Evolutionary conservation across 2,329 filamentous ascomycete genomes (phyloP).

Genomic region (Ilyonectria sp.): DNA sequence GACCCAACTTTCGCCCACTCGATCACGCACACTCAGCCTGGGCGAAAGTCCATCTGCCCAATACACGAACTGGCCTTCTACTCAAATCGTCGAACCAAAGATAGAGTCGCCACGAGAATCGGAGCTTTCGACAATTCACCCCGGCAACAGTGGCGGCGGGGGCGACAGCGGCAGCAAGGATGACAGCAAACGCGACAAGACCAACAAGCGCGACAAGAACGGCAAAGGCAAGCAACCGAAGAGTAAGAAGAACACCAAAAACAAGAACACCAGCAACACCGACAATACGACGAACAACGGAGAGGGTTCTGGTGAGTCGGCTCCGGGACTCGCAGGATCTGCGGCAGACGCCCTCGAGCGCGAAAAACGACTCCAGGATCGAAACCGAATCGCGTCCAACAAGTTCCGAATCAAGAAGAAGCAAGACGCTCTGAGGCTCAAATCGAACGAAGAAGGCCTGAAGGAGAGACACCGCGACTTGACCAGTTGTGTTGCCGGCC

Average conservation of each 20-base stretch:
- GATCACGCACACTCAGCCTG: background rate
- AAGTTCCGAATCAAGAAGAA: constrained; percentile 45
- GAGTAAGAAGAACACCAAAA: background rate
- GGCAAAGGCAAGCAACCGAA: background rate
- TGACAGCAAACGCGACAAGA: background rate
- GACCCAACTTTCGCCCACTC: background rate
- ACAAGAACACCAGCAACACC: background rate
- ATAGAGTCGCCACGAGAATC: background rate
- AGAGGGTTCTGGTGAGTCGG: background rate
- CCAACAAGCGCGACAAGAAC: background rate
- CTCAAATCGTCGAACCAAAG: background rate
- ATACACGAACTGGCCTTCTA: background rate
- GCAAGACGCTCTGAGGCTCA: constrained; percentile 34
- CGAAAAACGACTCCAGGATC: constrained; percentile 25
- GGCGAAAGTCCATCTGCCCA: background rate
- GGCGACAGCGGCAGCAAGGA: background rate
- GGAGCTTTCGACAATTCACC: background rate
- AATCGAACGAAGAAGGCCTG: constrained; percentile 35
- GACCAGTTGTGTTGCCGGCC: constrained; percentile 15
- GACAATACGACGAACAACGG: background rate
- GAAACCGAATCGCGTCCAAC: constrained; percentile 46
- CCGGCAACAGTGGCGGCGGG: background rate
- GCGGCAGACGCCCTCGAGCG: background rate
- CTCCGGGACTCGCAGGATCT: too few species aligned
- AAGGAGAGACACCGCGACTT: constrained; percentile 37